These are phyloP conservation scores for Parachlorella kessleri DNA, from an alignment of 139 green algal species.

Conservation along the genomic window DNA sequence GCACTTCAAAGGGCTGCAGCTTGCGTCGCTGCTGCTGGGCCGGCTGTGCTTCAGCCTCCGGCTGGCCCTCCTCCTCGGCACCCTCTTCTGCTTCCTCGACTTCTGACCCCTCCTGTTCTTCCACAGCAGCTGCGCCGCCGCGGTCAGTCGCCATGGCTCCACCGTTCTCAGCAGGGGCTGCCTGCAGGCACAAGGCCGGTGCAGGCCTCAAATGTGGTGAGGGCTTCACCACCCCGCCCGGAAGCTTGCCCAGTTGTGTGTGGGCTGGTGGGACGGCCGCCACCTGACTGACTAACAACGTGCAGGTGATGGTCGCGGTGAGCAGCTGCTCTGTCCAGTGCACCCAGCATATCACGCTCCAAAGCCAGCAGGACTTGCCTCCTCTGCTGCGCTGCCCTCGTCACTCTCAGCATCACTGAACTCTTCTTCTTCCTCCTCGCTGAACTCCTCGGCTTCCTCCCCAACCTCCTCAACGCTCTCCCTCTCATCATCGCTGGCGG, in stretches of 20 bases:
- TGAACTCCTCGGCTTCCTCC: conserved; percentile 33
- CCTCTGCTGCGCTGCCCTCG: no score
- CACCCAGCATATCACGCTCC: no score
- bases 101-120: background rate
- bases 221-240: no score
- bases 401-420: background rate
- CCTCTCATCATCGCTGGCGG: conserved; percentile 45
- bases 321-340: no score
- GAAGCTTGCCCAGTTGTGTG: no score
- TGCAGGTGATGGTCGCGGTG: no score
- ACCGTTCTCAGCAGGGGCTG: background rate
- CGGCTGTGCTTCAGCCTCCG: no score
- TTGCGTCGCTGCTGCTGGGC: conserved; percentile 27
- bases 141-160: background rate
- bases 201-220: no score
- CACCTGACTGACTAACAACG: no score
- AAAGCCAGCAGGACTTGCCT: no score
- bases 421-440: conserved; percentile 37
- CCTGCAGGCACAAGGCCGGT: background rate
- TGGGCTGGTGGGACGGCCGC: no score
- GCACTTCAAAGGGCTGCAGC: conserved; percentile 57
- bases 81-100: conserved; percentile 15
- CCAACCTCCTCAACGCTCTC: conserved; percentile 10
- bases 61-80: conserved; percentile 10
- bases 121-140: background rate